phyloP scores from a whole-genome alignment of 306 rosid species.

The Albizia julibrissin region DNA sequence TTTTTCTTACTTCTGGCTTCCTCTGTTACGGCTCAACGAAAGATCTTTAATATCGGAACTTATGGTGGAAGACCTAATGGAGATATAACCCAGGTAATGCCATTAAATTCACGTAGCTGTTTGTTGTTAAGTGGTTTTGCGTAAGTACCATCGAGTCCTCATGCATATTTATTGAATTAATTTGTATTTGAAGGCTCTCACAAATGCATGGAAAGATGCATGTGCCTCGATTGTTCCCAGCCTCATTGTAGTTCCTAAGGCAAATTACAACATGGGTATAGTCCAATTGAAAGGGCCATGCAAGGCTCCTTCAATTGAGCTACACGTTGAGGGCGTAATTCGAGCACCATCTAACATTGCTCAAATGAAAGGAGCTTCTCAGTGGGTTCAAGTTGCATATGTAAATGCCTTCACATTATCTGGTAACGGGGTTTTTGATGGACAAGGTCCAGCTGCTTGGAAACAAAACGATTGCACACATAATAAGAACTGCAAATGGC shows the following conservation, averaged over 20 bases:
- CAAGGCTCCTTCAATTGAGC: slow-evolving; percentile 36
- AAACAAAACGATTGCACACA: neutral
- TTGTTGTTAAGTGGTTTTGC: too few relatives aligned
- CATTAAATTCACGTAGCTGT: neutral
- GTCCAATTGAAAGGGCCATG: slow-evolving; percentile 40
- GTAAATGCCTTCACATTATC: slow-evolving; percentile 27
- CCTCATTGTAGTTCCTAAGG: neutral
- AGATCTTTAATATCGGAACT: neutral
- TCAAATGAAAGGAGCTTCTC: neutral
- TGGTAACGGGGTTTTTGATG: slow-evolving; percentile 49
- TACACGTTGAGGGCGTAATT: slow-evolving; percentile 35
- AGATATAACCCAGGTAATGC: neutral
- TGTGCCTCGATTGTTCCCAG: slow-evolving; percentile 19
- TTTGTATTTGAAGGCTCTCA: slow-evolving; percentile 15
- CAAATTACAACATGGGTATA: slow-evolving; percentile 7
- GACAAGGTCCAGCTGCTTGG: slow-evolving; percentile 30
- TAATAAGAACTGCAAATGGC: neutral
- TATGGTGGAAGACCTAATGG: slow-evolving; percentile 20
- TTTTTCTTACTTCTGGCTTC: neutral
- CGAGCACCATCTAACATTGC: slow-evolving; percentile 27
- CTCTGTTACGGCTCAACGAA: neutral
- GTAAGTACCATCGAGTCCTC: too few relatives aligned
- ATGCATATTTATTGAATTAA: neutral
- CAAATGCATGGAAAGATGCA: slow-evolving; percentile 49
- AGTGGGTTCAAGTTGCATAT: slow-evolving; percentile 36